Conservation (phyloP, 2,329 filamentous ascomycete genomes). For the Diaporthe sp. region DNA sequence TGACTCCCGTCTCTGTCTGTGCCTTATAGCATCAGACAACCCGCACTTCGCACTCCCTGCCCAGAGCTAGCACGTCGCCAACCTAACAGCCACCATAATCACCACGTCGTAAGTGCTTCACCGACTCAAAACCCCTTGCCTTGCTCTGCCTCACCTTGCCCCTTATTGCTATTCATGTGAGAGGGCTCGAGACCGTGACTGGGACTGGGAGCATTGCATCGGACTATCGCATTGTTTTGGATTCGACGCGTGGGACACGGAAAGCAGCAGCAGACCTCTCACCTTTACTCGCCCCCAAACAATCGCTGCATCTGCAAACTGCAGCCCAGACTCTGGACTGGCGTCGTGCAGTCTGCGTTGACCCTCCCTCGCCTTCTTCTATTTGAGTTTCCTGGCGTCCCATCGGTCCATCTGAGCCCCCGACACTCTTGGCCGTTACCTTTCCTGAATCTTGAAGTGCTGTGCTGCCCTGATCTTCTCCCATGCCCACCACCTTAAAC, state of each 20-base stretch:
- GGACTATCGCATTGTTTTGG: slow-evolving; percentile 33
- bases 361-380: slow-evolving; percentile 3
- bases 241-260: slow-evolving; percentile 29
- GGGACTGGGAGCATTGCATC: slow-evolving; percentile 8
- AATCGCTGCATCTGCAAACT: slow-evolving; percentile 4
- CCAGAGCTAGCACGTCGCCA: neutral
- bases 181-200: neutral
- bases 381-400: slow-evolving; percentile 33
- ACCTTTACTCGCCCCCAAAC: neutral
- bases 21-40: slow-evolving; percentile 12
- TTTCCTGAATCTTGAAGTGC: neutral
- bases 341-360: slow-evolving; percentile 4
- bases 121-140: slow-evolving; percentile 2
- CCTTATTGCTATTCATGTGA: neutral
- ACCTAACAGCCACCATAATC: neutral
- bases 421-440: slow-evolving; percentile 4
- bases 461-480: neutral
- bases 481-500: neutral
- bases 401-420: slow-evolving; percentile 21
- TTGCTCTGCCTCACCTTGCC: neutral
- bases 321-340: neutral
- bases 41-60: neutral
- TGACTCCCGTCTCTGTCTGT: slow-evolving; percentile 8
- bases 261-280: neutral
- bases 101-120: slow-evolving; percentile 9